Evolutionary conservation across 257 asterid species (phyloP), one percentile per base, ranked within the genome.

Genomic region (Solanum raphanifolium): DNA sequence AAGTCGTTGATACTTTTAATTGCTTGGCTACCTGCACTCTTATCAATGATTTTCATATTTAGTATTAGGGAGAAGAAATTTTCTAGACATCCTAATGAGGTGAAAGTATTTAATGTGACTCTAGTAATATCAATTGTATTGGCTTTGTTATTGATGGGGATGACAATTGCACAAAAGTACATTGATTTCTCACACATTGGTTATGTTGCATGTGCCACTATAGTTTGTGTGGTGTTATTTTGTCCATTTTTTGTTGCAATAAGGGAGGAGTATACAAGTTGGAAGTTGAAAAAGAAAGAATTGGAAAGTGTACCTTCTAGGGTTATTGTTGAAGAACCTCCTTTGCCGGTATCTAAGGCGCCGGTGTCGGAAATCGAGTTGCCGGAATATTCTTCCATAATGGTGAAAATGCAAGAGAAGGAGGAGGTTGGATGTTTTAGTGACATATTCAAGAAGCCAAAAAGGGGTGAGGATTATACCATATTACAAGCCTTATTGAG

Each of bases 401-500:
- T 36, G 76, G 52, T 1, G 13, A 32, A 7, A 60, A 8, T 23
- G 60, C 34, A 31, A 75, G 62, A 72, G 13, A 48, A 32, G 43
- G 13, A 36, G 1, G 86, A 85, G 5, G 34, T 75, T 48, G 8
- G 73, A 23, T 86, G 87, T 6, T 89, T 36, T 60, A 31, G 25
- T 31, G 35, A 83, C 60, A 55, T 88, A 25, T 89, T 84, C 43
- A 86, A 89, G 9, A 91, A 91, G 76, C 92, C 90, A 32, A 86
- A 89, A 29, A 89, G 90, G 86, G 93, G 93, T n/a, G 91, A 91
- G 48, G 93, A 91, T 89, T 88, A 89, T 62, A 58, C 87, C 3
- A 91, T 89, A 16, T 16, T 71, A 18, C 91, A 91, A 85, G 93
- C 91, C 5, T 36, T 91, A 5, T 72, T 91, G n/a, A 87, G 92